Base-by-base conservation (phyloP, 495 filamentous ascomycete species). In the Talaromyces trachyspermus region DNA sequence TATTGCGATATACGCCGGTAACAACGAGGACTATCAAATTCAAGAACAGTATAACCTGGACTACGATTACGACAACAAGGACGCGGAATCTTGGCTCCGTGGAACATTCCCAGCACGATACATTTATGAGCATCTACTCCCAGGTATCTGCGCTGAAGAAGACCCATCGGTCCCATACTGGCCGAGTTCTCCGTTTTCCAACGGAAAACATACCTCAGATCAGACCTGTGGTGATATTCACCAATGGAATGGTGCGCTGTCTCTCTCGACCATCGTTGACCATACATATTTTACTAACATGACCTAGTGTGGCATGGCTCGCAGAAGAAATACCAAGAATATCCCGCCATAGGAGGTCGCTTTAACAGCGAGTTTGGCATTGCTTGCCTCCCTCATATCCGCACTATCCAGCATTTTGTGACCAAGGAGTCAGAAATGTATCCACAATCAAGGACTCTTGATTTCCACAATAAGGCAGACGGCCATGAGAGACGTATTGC, bases 341-440 rank as follows among this genome's bases (percentile, higher is more conserved):
- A 89, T 51, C 87, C 91, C 57, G 83, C 79, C 29, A 79, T 96
- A 17, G 78, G 78, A n/a, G 91, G 91, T 9, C 80, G 91, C 2
- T 96, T 97, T 63, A 88, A 95, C 51, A 87, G 84, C 40, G 91
- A 97, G 56, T 97, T 96, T 55, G 91, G 91, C 49, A 95, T 96
- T 88, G 79, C 95, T 55, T 87, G 85, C 2, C 95, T 94, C 63
- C 91, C 91, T 0, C 74, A 82, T 40, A 72, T 90, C 54, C 74
- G 79, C 17, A 95, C 91, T 0, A 89, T 96, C 54, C 81, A 94
- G 36, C 71, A 81, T 27, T 95, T 78, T 64, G 76, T 94, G 35
- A 81, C 81, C 14, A 69, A 84, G 7, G 74, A 74, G 29, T 74
- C 76, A 5, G 88, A 97, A 54, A 77, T 83, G 12, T 88, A 87